phyloP scores from a whole-genome alignment of 331 rosid species.

The Dryas integrifolia region DNA sequence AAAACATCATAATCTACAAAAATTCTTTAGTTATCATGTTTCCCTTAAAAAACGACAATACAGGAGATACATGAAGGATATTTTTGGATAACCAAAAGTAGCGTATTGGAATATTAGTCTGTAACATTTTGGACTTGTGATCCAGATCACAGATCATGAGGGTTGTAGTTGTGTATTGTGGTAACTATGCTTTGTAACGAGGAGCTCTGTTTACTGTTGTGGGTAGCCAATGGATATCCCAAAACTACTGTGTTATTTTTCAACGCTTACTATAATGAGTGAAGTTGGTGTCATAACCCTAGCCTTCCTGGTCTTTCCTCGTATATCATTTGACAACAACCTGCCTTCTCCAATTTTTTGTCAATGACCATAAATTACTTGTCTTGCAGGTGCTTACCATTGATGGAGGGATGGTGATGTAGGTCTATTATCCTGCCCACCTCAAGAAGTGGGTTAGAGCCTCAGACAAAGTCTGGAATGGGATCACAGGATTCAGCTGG shows the following conservation, averaged over 20 bases:
- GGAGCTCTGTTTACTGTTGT: neutral
- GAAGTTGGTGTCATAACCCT: neutral
- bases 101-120: neutral
- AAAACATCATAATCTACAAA: neutral
- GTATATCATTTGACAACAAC: neutral
- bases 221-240: neutral
- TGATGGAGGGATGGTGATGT: slow-evolving; percentile 97
- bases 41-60: neutral
- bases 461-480: slow-evolving; percentile 15
- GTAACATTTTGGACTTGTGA: neutral
- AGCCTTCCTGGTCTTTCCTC: neutral
- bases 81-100: neutral
- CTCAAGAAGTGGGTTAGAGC: slow-evolving; percentile 8
- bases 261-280: neutral
- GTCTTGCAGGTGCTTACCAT: slow-evolving; percentile 69
- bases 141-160: neutral
- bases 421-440: slow-evolving; percentile 21
- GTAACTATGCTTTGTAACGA: neutral
- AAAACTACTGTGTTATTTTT: neutral
- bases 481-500: slow-evolving; percentile 19
- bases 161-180: neutral
- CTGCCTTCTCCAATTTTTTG: slow-evolving; percentile 3
- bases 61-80: neutral
- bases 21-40: neutral
- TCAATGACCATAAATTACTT: neutral